These are phyloP conservation scores for Metschnikowia cubensis DNA, from an alignment of 805 yeast species.

Conservation along the genomic window DNA sequence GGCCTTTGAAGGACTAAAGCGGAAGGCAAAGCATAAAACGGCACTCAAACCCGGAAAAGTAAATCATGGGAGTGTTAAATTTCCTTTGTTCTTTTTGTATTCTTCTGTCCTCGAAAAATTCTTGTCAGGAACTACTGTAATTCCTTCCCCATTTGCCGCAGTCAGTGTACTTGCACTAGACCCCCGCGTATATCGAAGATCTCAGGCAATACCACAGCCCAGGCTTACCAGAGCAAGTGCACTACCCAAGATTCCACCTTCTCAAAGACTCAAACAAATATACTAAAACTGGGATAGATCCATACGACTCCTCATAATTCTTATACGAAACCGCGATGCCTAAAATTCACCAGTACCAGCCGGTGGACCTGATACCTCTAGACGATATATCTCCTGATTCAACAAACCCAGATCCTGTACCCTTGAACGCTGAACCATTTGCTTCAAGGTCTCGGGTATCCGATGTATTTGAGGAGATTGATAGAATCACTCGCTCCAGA, in stretches of 20 bases:
- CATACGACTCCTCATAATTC: too few species aligned
- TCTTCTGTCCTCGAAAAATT: too few species aligned
- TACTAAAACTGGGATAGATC: too few species aligned
- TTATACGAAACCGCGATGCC: neutral
- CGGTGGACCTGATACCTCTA: constrained; percentile 7
- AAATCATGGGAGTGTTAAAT: too few species aligned
- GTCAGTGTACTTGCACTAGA: neutral
- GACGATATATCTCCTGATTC: constrained; percentile 4
- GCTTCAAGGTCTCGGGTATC: constrained; percentile 19
- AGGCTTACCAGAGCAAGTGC: too few species aligned
- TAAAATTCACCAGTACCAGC: neutral
- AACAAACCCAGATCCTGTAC: neutral
- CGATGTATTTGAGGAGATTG: constrained; percentile 27
- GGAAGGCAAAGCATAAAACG: neutral
- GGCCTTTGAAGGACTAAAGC: constrained; percentile 4
- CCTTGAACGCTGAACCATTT: constrained; percentile 2
- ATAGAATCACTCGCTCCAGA: constrained; percentile 17
- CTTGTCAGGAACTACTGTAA: too few species aligned
- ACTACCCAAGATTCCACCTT: too few species aligned
- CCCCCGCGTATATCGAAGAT: neutral
- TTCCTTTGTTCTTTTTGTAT: too few species aligned
- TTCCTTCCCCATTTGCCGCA: too few species aligned
- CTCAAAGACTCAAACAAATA: too few species aligned
- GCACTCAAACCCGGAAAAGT: neutral
- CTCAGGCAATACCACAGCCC: too few species aligned